Evolutionary conservation across 192 early-diverging fungal species (phyloP), one percentile per base, ranked within the genome.

Genomic region (Coemansia sp.): DNA sequence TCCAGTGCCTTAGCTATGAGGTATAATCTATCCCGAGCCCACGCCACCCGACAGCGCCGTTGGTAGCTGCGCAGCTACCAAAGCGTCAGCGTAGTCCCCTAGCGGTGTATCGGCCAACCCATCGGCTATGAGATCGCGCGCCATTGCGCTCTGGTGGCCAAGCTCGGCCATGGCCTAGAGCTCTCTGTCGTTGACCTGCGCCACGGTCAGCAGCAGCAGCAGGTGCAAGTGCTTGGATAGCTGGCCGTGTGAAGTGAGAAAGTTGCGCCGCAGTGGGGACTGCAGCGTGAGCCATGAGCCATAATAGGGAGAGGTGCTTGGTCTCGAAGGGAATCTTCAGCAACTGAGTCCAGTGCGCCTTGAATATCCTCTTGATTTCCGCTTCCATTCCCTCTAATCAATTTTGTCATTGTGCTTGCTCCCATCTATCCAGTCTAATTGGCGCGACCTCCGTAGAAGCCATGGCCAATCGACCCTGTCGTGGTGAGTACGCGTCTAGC

Each of bases 91-190:
- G 75, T 97, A 97, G 24, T 92, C 90, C 36, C 87, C 87, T 2
- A 98, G 79, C 19, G 96, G 77, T 6, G 84, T 84, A 34, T 81
- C 80, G 3, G 92, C 87, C 40, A 90, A 84, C n/a, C 68, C 82
- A 31, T 81, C 61, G n/a, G 74, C 79, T 5, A 95, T 91, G 36
- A 95, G 76, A 13, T 87, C 84, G 59, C 86, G 87, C 13, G 91
- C 90, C 48, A 86, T 86, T 64, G 93, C 90, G 24, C 92, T 92
- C 56, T 90, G 89, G 59, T 88, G 86, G 5, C 95, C 95, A 36
- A 97, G 87, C 77, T 96, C 95, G 21, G 94, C 91, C 59, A 97
- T 92, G 45, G 92, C 91, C 37, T 96, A 95, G 34, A 99, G 73
- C 74, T 99, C 97, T 7, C 81, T 79, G 63, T 97, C 94, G 41